These are phyloP conservation scores for Platismatia glauca DNA, from an alignment of 495 filamentous ascomycete species.

Conservation along the genomic window DNA sequence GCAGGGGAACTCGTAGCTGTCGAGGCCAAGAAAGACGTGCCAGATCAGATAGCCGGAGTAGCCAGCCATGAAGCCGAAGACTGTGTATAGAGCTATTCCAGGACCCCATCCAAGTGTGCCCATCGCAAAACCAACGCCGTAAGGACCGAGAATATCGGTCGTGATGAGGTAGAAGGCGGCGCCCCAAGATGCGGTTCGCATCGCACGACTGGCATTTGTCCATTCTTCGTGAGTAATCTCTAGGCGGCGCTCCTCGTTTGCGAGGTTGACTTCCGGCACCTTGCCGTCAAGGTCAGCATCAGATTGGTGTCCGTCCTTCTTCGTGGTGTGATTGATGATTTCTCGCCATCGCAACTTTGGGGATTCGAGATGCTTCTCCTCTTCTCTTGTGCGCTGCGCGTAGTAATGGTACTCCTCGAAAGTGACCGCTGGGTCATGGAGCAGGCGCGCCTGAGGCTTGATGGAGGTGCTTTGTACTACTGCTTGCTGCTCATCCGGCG, in stretches of 20 bases:
- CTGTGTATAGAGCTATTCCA: slow-evolving; percentile 29
- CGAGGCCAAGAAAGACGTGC: slow-evolving; percentile 48
- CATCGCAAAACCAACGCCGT: slow-evolving; percentile 33
- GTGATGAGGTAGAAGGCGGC: slow-evolving; percentile 49
- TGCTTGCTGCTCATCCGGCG: not conserved
- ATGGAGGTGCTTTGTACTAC: not conserved
- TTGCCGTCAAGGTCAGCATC: not conserved
- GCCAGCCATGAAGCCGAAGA: slow-evolving; percentile 31
- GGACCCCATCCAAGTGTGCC: slow-evolving; percentile 29
- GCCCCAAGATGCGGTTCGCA: slow-evolving; percentile 37
- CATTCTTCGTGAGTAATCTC: slow-evolving; percentile 35
- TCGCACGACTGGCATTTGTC: slow-evolving; percentile 36
- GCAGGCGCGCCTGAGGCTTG: slow-evolving; percentile 10
- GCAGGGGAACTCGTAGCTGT: slow-evolving; percentile 46
- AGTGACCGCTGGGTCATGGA: slow-evolving; percentile 28
- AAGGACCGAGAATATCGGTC: slow-evolving; percentile 56
- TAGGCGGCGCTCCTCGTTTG: slow-evolving; percentile 2
- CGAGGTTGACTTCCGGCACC: slow-evolving; percentile 7
- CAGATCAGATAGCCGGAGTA: slow-evolving; percentile 49
- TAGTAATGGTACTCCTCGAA: slow-evolving; percentile 38
- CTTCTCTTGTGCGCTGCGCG: slow-evolving; percentile 22
- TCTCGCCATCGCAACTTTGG: slow-evolving; percentile 26
- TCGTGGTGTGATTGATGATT: slow-evolving; percentile 14
- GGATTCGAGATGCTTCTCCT: slow-evolving; percentile 18
- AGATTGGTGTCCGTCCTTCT: not conserved